Base-by-base conservation (phyloP, 768 basidiomycete genomes). In the Boletus reticuloceps region DNA sequence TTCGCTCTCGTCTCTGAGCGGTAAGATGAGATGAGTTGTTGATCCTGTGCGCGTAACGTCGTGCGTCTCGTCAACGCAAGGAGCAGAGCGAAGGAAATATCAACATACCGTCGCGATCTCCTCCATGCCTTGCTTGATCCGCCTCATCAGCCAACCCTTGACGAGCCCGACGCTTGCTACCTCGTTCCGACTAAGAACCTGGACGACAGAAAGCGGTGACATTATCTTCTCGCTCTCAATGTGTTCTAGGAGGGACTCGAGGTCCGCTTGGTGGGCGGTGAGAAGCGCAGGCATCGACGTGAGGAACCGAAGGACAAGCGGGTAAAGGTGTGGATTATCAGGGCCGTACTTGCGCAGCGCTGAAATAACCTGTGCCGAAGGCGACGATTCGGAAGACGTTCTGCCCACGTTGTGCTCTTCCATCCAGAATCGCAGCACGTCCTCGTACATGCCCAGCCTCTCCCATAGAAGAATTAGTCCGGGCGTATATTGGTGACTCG, bases 391-490 rank as follows among this genome's bases (percentile, higher is more conserved):
- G 1, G 80, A 79, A 8, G 58, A 51, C 1, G 54, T 62, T 16
- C 50, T 44, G 1, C 56, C 53, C 8, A 52, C 47, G 36, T 61
- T 61, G 52, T 88, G 78, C 56, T 79, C 79, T 54, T 91, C 89
- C 82, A 96, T 95, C 88, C 89, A 94, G 75, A 91, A 97, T 22
- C 94, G 82, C 31, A 98, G 67, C 45, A 98, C 86, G 61, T 97
- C 95, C 64, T 98, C 96, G 68, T 93, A 91, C 96, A 97, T 95
- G 8, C 90, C 94, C 75, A 94, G 77, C 57, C 82, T 85, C 74
- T 97, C 97, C 91, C 94, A 98, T 3, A 98, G 78, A 6, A 91
- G 73, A 4, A 98, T 89, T 12, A 96, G 80, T 1, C 97, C 97
- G 0, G 83, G 81, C 1, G 86, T 94, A 63, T 94, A 97, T 13